These are phyloP conservation scores for Claviceps sp. DNA, from an alignment of 2,329 filamentous ascomycete genomes.

Conservation along the genomic window DNA sequence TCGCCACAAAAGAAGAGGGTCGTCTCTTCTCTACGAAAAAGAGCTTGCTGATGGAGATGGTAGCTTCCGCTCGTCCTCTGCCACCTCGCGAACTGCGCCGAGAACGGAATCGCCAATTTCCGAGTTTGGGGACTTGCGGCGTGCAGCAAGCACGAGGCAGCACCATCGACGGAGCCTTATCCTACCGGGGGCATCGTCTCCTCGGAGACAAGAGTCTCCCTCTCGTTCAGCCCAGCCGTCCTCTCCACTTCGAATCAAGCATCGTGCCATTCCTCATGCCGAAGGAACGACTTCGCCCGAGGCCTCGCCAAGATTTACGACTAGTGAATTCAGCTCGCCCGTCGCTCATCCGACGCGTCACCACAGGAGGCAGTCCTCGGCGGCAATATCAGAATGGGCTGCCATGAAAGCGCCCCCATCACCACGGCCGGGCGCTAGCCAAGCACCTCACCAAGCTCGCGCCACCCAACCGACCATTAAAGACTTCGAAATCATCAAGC, in stretches of 20 bases:
- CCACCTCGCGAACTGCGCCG: slow-evolving; percentile 51
- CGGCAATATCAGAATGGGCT: slow-evolving; percentile 56
- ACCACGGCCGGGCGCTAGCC: slow-evolving; percentile 64
- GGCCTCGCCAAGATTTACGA: slow-evolving; percentile 73
- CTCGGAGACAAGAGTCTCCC: slow-evolving; percentile 78
- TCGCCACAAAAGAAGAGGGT: slow-evolving; percentile 54
- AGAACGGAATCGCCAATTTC: slow-evolving; percentile 85
- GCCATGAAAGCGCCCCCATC: slow-evolving; percentile 62
- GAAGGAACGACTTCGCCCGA: slow-evolving; percentile 72
- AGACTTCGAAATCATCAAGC: slow-evolving; percentile 98
- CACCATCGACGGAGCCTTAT: slow-evolving; percentile 80
- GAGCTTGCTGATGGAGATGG: slow-evolving; percentile 80
- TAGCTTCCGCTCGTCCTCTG: slow-evolving; percentile 69
- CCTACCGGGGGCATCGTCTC: slow-evolving; percentile 64
- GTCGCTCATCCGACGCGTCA: slow-evolving; percentile 47
- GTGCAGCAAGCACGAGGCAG: slow-evolving; percentile 66
- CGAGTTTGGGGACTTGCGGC: slow-evolving; percentile 63
- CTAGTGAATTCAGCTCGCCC: slow-evolving; percentile 70
- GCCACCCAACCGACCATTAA: slow-evolving; percentile 94
- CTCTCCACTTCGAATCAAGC: slow-evolving; percentile 80
- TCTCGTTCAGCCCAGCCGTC: slow-evolving; percentile 66
- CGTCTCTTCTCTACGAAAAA: slow-evolving; percentile 66
- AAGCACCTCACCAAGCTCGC: slow-evolving; percentile 68
- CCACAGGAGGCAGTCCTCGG: slow-evolving; percentile 83
- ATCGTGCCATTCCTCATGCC: slow-evolving; percentile 46